These are phyloP conservation scores for Sporothrix inflata DNA, from an alignment of 2,329 filamentous ascomycete genomes.

Conservation along the genomic window DNA sequence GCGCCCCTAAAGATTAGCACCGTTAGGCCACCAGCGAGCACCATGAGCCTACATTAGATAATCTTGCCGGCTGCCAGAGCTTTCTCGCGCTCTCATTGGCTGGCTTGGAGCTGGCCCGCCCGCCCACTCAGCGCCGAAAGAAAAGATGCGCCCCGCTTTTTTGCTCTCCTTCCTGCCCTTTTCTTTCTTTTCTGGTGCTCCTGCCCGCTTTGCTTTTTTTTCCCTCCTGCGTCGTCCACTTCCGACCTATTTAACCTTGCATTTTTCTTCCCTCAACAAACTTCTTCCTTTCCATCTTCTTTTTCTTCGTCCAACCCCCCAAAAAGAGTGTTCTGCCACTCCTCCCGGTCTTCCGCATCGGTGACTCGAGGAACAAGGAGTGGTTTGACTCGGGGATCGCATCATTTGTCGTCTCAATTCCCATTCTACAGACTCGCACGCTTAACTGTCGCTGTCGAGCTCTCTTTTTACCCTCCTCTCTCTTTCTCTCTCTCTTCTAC, in stretches of 20 bases:
- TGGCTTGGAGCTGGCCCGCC: not conserved
- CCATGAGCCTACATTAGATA: not conserved
- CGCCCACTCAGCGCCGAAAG: slow-evolving; percentile 24
- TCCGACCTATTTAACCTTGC: slow-evolving; percentile 12
- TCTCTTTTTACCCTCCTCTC: not conserved
- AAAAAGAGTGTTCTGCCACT: slow-evolving; percentile 13
- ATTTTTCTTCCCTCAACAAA: slow-evolving; percentile 16
- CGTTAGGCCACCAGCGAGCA: not conserved
- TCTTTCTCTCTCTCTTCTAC: not conserved
- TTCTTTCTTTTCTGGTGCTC: slow-evolving; percentile 12
- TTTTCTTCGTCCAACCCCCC: not conserved
- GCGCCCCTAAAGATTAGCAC: slow-evolving; percentile 11
- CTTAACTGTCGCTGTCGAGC: slow-evolving; percentile 30
- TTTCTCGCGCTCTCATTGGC: slow-evolving; percentile 15
- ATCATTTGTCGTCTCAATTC: not conserved
- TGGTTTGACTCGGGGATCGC: slow-evolving; percentile 23
- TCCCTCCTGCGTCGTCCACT: slow-evolving; percentile 25
- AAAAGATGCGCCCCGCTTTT: slow-evolving; percentile 16
- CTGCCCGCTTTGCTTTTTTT: slow-evolving; percentile 26
- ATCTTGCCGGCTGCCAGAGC: not conserved
- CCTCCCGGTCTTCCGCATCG: not conserved
- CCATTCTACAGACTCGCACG: slow-evolving; percentile 25
- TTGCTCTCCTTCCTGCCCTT: slow-evolving; percentile 19
- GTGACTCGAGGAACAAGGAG: slow-evolving; percentile 22
- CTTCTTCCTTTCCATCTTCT: not conserved